Base-by-base conservation (phyloP, 225 moss, liverwort and hornwort species). In the Rhytidiadelphus loreus region DNA sequence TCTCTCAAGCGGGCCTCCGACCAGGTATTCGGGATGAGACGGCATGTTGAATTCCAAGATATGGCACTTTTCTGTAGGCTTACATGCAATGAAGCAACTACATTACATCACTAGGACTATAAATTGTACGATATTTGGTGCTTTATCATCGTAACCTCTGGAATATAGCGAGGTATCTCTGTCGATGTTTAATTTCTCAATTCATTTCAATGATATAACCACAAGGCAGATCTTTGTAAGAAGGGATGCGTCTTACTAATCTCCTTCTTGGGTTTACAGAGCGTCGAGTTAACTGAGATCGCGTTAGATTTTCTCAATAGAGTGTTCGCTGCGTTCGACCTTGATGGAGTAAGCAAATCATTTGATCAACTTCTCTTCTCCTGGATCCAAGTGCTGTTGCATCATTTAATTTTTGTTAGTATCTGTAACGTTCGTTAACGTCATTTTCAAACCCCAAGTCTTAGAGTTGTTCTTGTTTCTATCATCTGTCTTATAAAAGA, bases 1-100 rank as follows among this genome's bases (percentile, higher is more conserved):
- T 92, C 95, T 46, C 95, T 99, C 75, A 99, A 99, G 89, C 95
- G 96, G 84, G 93, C 95, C 87, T 87, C 95, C 73, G 98, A 99
- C 87, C 97, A 99, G 98, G 98, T 97, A 77, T 56, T 69, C 6
- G 32, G 73, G 66, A 74, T 70, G 76, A 23, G 32, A 74, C 46
- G 41, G 50, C 68, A 83, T 74, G 64, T 82, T 46, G 29, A 56
- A 68, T 75, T 70, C 52, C 80, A 65, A 41, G 75, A 52, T 62
- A 17, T 76, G n/a, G 84, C 84, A 68, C 39, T 77, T 35, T 26
- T 72, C 28, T 79, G 30, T 18, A 57, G 71, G 57, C 57, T 71
- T 23, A 61, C 48, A n/a, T 76, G 72, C 48, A 85, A 63, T 20
- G 57, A 82, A 63, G 50, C 46, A 80, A 73, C 74, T 55, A 20